Base-by-base conservation (phyloP, 352 stramenopile species). In the Poterioochromonas sp. region DNA sequence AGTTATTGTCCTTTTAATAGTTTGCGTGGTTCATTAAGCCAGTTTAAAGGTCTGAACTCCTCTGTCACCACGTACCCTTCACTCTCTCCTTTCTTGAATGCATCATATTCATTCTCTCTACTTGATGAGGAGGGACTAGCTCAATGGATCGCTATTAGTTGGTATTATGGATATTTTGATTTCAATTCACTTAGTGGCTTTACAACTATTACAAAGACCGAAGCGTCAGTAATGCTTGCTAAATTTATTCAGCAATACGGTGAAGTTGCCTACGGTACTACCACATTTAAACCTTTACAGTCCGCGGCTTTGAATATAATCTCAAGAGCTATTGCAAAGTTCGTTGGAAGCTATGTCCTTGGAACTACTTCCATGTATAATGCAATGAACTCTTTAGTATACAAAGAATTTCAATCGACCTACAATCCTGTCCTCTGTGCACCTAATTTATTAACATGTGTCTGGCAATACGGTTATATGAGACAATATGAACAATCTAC, bases 401-500 rank as follows among this genome's bases (percentile, higher is more conserved):
- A 54, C 12, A 5, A 74, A 58, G 62, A 71, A 49, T 71, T 40
- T 5, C 49, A 54, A 18, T 54, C 39, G 8, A 58, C 65, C 53
- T 8, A 74, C 2, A 71, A 12, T 32, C 63, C 63, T 73, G 65
- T 74, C 3, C 5, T 54, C 8, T 74, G 65, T 37, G 5, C 37
- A 20, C 37, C 41, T 32, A 5, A 3, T 22, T 20, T 18, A 35
- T 5, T 34, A 58, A 53, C 20, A 22, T 74, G 65, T 54, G 12
- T 74, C 3, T 74, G 40, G 35, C 65, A 74, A 74, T 74, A 22
- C 1, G 65, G 65, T 39, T 51, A 51, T 37, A 37, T 74, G 34
- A 58, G 47, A 15, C 18, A 47, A 53, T 58, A 8, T 35, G 18
- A 15, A 32, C 12, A 35, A 26, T 3, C 65, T 2, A 35, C 0